A percentile compares a stretch with the other conserved stretches of the same genome.
phyloP scores from a whole-genome alignment of 345 rosid species.

The Boechera stricta region DNA sequence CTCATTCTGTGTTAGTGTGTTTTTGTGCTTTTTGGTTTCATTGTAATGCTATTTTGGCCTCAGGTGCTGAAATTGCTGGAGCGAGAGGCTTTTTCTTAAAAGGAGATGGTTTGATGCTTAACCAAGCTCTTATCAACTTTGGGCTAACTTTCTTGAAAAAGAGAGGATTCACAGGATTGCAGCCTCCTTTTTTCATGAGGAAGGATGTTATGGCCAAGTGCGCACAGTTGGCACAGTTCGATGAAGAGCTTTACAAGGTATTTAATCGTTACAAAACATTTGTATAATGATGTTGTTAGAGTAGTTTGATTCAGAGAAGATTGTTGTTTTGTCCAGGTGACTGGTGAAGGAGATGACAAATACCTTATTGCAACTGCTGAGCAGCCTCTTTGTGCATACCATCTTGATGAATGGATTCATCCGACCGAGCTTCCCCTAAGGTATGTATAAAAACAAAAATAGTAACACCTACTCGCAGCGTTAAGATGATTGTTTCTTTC shows the following conservation, averaged over 20 bases:
- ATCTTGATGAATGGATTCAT: slow-evolving; percentile 92
- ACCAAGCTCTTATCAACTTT: slow-evolving; percentile 89
- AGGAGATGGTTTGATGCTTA: slow-evolving; percentile 86
- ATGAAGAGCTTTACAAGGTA: slow-evolving; percentile 96
- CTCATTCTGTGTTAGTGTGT: neutral
- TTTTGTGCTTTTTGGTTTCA: neutral
- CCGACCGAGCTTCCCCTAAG: slow-evolving; percentile 80
- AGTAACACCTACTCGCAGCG: neutral
- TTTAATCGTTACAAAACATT: neutral
- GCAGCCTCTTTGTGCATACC: slow-evolving; percentile 94
- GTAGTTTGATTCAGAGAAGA: slow-evolving; percentile 1
- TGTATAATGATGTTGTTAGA: neutral
- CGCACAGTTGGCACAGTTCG: slow-evolving; percentile 91
- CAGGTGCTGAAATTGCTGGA: slow-evolving; percentile 89
- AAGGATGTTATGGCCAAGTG: slow-evolving; percentile 94
- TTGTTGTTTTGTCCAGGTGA: slow-evolving; percentile 58
- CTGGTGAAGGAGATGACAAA: slow-evolving; percentile 94
- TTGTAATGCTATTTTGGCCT: neutral
- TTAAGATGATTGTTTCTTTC: neutral
- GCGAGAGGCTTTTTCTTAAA: slow-evolving; percentile 86
- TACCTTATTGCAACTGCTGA: slow-evolving; percentile 98
- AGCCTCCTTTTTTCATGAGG: slow-evolving; percentile 92
- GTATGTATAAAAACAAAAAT: slow-evolving; percentile 35
- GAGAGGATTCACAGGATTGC: slow-evolving; percentile 70
- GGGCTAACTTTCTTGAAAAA: slow-evolving; percentile 77